A percentile compares a stretch with the other conserved stretches of the same genome.
phyloP scores from a whole-genome alignment of 169 alveolate genomes.

The Pseudocohnilembus persalinus region DNA sequence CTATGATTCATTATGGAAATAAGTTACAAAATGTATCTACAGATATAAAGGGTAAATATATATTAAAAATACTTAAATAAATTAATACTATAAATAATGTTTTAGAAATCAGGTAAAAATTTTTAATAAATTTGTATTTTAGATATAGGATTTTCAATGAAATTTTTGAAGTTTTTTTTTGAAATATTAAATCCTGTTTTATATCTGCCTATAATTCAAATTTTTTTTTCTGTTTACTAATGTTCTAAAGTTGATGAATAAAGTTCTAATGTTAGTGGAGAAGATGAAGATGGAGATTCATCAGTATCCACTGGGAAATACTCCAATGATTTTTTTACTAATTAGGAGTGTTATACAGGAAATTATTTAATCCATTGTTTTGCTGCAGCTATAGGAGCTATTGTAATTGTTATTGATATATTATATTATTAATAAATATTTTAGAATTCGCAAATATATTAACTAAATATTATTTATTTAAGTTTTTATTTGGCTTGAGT shows the following conservation, averaged over 20 bases:
- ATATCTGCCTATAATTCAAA: slow-evolving; percentile 29
- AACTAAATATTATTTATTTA: no score
- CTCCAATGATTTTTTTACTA: slow-evolving; percentile 17
- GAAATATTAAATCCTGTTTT: slow-evolving; percentile 3
- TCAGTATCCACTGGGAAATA: no score
- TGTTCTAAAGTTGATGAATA: slow-evolving; percentile 1
- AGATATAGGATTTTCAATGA: neutral
- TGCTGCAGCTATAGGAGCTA: slow-evolving; percentile 25
- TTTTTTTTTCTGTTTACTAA: slow-evolving; percentile 23
- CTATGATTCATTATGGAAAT: neutral
- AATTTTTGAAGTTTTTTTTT: neutral
- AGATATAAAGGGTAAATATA: no score
- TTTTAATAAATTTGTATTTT: no score
- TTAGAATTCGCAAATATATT: neutral
- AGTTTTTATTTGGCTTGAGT: neutral
- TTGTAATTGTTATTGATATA: no score
- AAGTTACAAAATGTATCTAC: neutral
- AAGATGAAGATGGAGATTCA: no score
- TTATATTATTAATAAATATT: no score
- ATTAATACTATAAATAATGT: no score
- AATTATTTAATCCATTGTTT: slow-evolving; percentile 37
- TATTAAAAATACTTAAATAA: no score
- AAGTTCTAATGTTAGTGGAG: no score
- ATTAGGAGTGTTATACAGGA: slow-evolving; percentile 39
- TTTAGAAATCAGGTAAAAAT: no score